Conservation (phyloP, 2,329 filamentous ascomycete species). For the Aspergillus piperis region DNA sequence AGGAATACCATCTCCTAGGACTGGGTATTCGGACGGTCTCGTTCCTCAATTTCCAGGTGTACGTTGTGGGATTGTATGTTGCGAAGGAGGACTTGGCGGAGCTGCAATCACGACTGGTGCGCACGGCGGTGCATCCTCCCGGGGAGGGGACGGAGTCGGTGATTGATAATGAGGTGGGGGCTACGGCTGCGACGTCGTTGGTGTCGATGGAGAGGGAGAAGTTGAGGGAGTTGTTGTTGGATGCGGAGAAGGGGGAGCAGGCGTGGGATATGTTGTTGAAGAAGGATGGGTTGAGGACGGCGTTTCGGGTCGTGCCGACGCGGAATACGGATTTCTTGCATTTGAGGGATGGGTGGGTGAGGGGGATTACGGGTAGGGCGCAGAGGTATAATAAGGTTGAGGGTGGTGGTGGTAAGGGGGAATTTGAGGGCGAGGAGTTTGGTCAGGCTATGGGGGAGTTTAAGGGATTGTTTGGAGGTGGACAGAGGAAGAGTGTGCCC, state of each 20-base stretch:
- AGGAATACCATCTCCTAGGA: constrained; percentile 84
- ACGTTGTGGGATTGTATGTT: constrained; percentile 69
- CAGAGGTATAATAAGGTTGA: constrained; percentile 50
- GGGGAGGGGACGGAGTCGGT: constrained; percentile 13
- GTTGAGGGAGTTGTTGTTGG: constrained; percentile 68
- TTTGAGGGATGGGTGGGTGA: constrained; percentile 85
- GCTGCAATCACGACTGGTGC: constrained; percentile 77
- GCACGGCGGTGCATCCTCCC: constrained; percentile 58
- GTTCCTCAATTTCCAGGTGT: constrained; percentile 87
- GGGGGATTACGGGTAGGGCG: constrained; percentile 75
- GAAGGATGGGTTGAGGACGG: constrained; percentile 68
- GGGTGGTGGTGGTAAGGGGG: constrained; percentile 20
- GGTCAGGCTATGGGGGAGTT: constrained; percentile 74
- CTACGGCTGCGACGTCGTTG: constrained; percentile 72
- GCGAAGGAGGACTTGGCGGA: constrained; percentile 60
- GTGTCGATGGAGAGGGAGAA: constrained; percentile 78
- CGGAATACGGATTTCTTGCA: constrained; percentile 93
- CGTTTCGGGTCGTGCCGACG: constrained; percentile 84
- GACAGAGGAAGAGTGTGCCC: constrained; percentile 65
- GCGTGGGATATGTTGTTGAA: constrained; percentile 74
- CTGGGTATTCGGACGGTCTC: constrained; percentile 86
- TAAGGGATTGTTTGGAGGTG: constrained; percentile 77
- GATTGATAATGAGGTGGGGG: constrained; percentile 51
- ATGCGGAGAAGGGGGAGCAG: constrained; percentile 67
- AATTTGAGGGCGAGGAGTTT: constrained; percentile 73